phyloP scores from a whole-genome alignment of 2,329 filamentous ascomycete species.

The Thyridium curvatum region DNA sequence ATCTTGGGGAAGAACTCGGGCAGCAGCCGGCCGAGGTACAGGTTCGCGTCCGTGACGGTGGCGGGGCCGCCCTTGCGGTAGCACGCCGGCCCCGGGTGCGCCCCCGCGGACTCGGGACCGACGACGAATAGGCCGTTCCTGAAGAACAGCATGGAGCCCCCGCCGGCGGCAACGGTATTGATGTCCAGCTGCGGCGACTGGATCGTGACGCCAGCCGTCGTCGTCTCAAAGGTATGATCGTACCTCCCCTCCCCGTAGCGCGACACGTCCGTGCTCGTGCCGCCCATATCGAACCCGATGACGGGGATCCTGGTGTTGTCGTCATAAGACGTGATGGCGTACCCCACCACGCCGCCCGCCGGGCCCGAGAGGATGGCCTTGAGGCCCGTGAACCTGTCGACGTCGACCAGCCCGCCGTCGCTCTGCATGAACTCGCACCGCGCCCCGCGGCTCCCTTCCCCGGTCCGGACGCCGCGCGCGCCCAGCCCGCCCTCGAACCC shows the following conservation, averaged over 20 bases:
- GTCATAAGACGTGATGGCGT: slow-evolving; percentile 87
- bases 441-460: slow-evolving; percentile 52
- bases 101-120: slow-evolving; percentile 81
- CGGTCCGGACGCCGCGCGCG: slow-evolving; percentile 63
- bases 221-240: slow-evolving; percentile 92
- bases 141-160: slow-evolving; percentile 80
- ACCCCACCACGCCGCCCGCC: slow-evolving; percentile 89
- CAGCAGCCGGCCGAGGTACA: slow-evolving; percentile 76
- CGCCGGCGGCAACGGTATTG: slow-evolving; percentile 89
- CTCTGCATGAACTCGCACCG: slow-evolving; percentile 95
- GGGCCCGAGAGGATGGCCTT: slow-evolving; percentile 84
- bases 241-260: slow-evolving; percentile 80
- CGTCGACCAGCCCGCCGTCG: slow-evolving; percentile 67
- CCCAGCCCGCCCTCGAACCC: slow-evolving; percentile 80
- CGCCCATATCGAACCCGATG: slow-evolving; percentile 95
- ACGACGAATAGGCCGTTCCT: slow-evolving; percentile 86
- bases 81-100: slow-evolving; percentile 84
- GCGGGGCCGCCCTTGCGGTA: slow-evolving; percentile 85
- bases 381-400: slow-evolving; percentile 76
- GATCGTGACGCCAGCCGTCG: slow-evolving; percentile 88
- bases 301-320: slow-evolving; percentile 74
- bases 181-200: slow-evolving; percentile 90
- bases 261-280: slow-evolving; percentile 87
- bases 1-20: slow-evolving; percentile 95
- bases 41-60: slow-evolving; percentile 89